Evolutionary conservation across 495 filamentous ascomycete species (phyloP), one percentile per base, ranked within the genome.

Genomic region (Darksidea phi): DNA sequence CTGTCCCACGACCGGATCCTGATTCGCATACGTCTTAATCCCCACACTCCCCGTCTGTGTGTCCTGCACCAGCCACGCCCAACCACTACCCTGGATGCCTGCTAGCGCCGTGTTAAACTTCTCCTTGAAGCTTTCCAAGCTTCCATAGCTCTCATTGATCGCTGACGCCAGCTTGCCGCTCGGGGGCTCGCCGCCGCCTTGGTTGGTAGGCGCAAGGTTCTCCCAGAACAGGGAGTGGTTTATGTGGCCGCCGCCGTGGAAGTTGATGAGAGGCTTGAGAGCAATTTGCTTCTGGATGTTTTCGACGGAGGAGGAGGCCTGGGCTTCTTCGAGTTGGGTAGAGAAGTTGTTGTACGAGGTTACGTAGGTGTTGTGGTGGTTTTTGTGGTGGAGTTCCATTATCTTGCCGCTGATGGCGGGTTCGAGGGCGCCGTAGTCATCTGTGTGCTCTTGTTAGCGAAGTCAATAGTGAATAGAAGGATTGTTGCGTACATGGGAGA

Each of bases 171-270:
- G 77, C 57, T 76, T 73, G 7, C 85, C 85, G 0, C 80, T 82
- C 0, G 86, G 88, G 62, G 88, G 84, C 68, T 93, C 91, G 66
- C 95, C 94, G 60, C 94, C 88, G 15, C 82, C 80, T 45, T 76
- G 75, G 57, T 68, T 79, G 52, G 86, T 88, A 12, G 91, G 91
- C 5, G 90, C 86, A 53, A 96, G 74, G 77, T 94, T 94, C 80
- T 91, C 85, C 91, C 91, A 96, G 80, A 96, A 96, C 21, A 96
- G 82, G 26, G 84, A 82, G 79, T 96, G 91, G 79, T 96, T 96
- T 74, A 93, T 79, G 79, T 96, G 91, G 11, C 91, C 91, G 63
- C 74, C 91, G 52, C 95, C 94, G 77, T 98, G 84, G 84, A 98
- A 98, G 82, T 95, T 97, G 79, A 98, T 86, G 57, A 89, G 73